phyloP scores from a whole-genome alignment of 164 flowering plant species.

The Platanus orientalis region DNA sequence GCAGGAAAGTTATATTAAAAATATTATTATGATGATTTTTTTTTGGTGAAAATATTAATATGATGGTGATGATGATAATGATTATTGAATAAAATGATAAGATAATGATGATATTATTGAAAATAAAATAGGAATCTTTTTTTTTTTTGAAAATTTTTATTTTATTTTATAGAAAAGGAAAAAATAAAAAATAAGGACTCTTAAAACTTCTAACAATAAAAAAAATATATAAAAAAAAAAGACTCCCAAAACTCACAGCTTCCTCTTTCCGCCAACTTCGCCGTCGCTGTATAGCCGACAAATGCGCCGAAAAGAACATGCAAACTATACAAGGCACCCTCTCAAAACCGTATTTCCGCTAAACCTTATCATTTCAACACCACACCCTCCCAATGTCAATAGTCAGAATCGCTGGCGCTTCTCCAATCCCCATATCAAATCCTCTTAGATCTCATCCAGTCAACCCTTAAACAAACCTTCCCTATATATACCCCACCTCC shows the following conservation, averaged over 20 bases:
- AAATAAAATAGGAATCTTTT: no score
- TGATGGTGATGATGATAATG: no score
- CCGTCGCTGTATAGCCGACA: constrained; percentile 2
- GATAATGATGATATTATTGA: no score
- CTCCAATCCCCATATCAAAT: background rate
- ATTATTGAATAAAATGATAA: no score
- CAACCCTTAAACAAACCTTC: background rate
- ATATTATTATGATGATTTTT: no score
- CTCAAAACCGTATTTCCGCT: constrained; percentile 17
- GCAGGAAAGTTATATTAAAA: no score
- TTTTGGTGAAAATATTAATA: no score
- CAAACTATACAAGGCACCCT: background rate
- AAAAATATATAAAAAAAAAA: no score
- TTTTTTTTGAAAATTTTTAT: no score
- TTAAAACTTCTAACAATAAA: no score
- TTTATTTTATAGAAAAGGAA: no score
- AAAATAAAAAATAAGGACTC: no score
- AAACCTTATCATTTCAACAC: constrained; percentile 11
- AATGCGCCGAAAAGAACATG: background rate
- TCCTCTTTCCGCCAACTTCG: background rate
- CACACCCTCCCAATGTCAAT: constrained; percentile 28
- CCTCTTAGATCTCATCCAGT: background rate
- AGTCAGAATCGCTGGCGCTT: constrained; percentile 47
- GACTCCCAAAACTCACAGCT: background rate
- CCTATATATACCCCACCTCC: background rate